A percentile compares a stretch with the other conserved stretches of the same genome.
Conservation (phyloP, 1,284 basidiomycete species). For the Irpex sp. region DNA sequence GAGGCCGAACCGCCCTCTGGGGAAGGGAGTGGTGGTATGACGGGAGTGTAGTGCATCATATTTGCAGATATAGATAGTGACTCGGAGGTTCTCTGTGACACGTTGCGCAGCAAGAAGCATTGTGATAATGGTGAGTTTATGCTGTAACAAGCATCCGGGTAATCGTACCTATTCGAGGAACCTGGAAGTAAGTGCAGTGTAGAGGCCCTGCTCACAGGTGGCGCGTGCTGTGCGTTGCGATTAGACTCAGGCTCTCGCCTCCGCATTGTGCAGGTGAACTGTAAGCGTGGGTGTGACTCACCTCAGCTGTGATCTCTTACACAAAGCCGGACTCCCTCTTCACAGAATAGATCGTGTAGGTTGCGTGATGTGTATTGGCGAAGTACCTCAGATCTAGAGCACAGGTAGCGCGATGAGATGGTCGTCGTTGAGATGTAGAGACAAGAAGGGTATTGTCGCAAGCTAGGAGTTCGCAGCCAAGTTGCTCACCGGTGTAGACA, state of each 20-base stretch:
- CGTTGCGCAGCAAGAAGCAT: background rate
- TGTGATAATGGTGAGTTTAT: background rate
- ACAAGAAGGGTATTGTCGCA: background rate
- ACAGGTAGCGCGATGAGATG: background rate
- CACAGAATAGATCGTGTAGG: background rate
- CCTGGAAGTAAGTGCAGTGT: background rate
- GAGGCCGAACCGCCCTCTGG: constrained; percentile 15
- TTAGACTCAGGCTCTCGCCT: background rate
- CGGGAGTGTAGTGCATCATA: constrained; percentile 19
- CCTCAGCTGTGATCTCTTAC: background rate
- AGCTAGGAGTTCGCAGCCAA: background rate
- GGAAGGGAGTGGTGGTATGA: constrained; percentile 18
- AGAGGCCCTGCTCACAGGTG: background rate
- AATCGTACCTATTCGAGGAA: background rate
- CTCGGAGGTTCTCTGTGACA: background rate
- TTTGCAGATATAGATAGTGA: background rate
- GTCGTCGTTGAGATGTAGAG: background rate
- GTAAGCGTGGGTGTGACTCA: background rate
- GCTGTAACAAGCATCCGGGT: background rate
- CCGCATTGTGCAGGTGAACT: background rate
- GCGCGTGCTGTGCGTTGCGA: background rate
- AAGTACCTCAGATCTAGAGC: background rate
- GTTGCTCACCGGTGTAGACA: background rate
- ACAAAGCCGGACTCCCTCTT: background rate
- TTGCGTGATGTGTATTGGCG: no score